phyloP scores from a whole-genome alignment of 345 rosid species.

The Euclidium syriacum region DNA sequence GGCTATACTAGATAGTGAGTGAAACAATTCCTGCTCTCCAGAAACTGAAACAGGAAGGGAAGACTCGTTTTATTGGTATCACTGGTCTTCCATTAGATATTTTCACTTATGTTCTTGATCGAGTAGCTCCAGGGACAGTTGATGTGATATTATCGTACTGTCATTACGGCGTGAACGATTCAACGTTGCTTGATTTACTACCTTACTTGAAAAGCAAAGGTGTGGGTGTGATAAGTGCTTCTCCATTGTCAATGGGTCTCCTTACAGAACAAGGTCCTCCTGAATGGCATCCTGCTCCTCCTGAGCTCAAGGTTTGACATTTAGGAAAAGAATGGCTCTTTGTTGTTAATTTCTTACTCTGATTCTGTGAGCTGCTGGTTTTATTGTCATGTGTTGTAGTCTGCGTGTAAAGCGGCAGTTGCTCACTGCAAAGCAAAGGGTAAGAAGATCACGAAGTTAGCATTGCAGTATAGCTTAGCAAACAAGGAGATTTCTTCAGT shows the following conservation, averaged over 20 bases:
- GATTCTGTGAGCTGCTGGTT: background rate
- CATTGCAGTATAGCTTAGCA: constrained; percentile 74
- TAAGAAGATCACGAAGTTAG: constrained; percentile 75
- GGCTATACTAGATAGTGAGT: constrained; percentile 54
- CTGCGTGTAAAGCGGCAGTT: constrained; percentile 74
- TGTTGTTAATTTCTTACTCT: background rate
- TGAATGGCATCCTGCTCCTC: constrained; percentile 94
- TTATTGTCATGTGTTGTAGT: constrained; percentile 34
- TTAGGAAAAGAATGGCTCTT: background rate
- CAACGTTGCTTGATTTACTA: constrained; percentile 59
- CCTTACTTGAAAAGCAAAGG: constrained; percentile 86
- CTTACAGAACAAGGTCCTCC: constrained; percentile 88
- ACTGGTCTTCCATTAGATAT: constrained; percentile 76
- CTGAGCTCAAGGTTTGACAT: constrained; percentile 63
- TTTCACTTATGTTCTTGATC: constrained; percentile 74
- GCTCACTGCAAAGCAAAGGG: constrained; percentile 64
- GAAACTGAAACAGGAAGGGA: constrained; percentile 75
- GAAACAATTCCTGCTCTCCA: constrained; percentile 95
- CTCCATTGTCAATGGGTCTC: constrained; percentile 91
- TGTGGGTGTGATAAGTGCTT: constrained; percentile 77
- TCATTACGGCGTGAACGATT: constrained; percentile 73
- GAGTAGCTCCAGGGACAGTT: constrained; percentile 65
- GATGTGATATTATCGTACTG: constrained; percentile 88
- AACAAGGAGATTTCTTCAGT: constrained; percentile 69
- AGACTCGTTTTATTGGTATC: constrained; percentile 81